Base-by-base conservation (phyloP, 768 basidiomycete genomes). In the Hortiboletus campestris region DNA sequence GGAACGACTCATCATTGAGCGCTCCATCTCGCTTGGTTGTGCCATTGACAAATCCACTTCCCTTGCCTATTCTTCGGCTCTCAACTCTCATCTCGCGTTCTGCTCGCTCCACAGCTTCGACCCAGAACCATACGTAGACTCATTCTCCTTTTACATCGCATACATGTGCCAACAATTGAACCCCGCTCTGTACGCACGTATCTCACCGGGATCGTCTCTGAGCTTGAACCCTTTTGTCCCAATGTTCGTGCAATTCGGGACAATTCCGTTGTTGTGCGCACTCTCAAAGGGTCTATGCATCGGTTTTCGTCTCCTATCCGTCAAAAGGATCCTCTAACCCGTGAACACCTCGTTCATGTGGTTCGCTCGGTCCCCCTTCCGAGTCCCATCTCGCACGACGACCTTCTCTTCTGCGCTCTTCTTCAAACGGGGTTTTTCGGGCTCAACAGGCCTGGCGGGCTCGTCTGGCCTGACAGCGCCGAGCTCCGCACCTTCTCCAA, bases 1-100 rank as follows among this genome's bases (percentile, higher is more conserved):
- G 14, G 58, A 65, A 35, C 32, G 29, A 0, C 51, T 65, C 4
- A 8, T 52, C 6, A 11, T 29, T 2, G 67, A 70, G 42, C 38
- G 57, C 16, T 58, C 67, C 0, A 53, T 44, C 6, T 8, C 25
- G 1, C 25, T 44, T 1, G 6, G 14, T 7, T 12, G 7, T 13
- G 16, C 43, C 4, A 16, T 44, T 17, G 43, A 44, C 8, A 19
- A 14, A 3, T 44, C 43, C 2, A 44, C 43, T 16, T n/a, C 6
- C 0, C 6, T 5, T 2, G n/a, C 31, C 1, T 44, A 44, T 29
- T 14, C 43, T 0, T 44, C 28, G 1, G 43, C 43, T 0, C 28
- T 28, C 25, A 44, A 44, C 17, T 44, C 28, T 1, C 29, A 44
- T 8, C 25, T 29, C 7, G 9, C 7, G 1, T 44, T 44, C 3